A percentile compares a stretch with the other conserved stretches of the same genome.
phyloP scores from a whole-genome alignment of 371 early-diverging fungal genomes.

The Zopfochytrium polystomum region DNA sequence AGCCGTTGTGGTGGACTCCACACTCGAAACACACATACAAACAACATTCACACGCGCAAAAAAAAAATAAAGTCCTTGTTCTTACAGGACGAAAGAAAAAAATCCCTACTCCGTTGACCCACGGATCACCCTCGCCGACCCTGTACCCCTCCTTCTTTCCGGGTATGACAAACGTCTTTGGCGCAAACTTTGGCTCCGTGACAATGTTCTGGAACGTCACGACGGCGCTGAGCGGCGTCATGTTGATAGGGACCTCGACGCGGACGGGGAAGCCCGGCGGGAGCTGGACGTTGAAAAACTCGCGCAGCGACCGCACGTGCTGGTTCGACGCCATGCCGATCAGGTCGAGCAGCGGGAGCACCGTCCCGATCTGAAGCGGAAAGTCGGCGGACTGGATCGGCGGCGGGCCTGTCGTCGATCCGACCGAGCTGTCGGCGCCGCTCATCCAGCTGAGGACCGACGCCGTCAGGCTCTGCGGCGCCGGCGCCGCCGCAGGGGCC shows the following conservation, averaged over 20 bases:
- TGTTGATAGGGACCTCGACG: conserved; percentile 42
- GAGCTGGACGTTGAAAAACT: conserved; percentile 39
- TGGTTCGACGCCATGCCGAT: conserved; percentile 38
- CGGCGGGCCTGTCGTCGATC: conserved; percentile 4
- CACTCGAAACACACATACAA: too few relatives aligned
- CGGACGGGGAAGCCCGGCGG: conserved; percentile 48
- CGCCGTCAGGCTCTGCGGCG: background rate
- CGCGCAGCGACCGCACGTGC: conserved; percentile 37
- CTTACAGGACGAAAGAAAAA: too few relatives aligned
- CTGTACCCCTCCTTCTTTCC: conserved; percentile 40
- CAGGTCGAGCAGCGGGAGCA: conserved; percentile 39
- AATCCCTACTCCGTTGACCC: background rate
- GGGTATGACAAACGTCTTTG: conserved; percentile 34
- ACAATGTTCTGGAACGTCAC: conserved; percentile 40
- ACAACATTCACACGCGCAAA: too few relatives aligned
- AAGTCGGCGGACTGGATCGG: conserved; percentile 33
- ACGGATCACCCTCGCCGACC: conserved; percentile 34
- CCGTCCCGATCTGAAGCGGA: conserved; percentile 33
- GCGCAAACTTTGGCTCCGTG: conserved; percentile 18
- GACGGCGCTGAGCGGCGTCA: conserved; percentile 38
- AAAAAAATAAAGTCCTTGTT: too few relatives aligned
- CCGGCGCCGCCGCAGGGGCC: background rate
- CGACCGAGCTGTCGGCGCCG: background rate
- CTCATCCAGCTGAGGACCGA: conserved; percentile 1
- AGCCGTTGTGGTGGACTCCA: too few relatives aligned